A percentile compares a stretch with the other conserved stretches of the same genome.
phyloP scores from a whole-genome alignment of 768 basidiomycete genomes.

The Trametes maxima region DNA sequence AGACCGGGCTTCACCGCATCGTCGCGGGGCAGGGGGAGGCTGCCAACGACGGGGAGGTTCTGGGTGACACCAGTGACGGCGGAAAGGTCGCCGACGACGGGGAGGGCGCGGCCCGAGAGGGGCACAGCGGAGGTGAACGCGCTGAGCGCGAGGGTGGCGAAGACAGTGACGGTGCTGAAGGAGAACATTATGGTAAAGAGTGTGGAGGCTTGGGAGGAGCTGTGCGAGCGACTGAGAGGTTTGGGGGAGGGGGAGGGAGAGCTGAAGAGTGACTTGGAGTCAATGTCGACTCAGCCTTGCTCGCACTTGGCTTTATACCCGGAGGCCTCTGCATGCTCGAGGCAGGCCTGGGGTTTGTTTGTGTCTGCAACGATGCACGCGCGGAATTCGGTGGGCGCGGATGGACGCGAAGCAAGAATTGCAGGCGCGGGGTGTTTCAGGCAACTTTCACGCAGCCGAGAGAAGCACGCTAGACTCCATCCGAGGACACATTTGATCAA shows the following conservation, averaged over 20 bases:
- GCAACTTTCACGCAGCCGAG: constrained; percentile 13
- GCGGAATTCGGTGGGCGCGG: background rate
- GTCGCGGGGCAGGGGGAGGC: constrained; percentile 13
- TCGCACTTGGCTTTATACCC: constrained; percentile 15
- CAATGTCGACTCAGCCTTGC: constrained; percentile 13
- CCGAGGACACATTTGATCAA: constrained; percentile 14
- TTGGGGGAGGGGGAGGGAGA: background rate
- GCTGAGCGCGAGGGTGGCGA: constrained; percentile 31
- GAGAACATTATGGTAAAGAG: constrained; percentile 43
- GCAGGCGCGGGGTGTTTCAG: constrained; percentile 10
- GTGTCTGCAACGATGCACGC: background rate
- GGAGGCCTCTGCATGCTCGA: background rate
- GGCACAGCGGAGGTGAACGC: constrained; percentile 25
- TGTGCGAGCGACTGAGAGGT: constrained; percentile 14
- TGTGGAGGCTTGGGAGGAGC: constrained; percentile 29
- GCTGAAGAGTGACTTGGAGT: constrained; percentile 19
- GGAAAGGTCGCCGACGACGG: background rate
- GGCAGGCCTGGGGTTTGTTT: background rate
- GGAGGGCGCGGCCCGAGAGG: constrained; percentile 9
- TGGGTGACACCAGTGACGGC: background rate
- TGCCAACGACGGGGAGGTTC: constrained; percentile 7
- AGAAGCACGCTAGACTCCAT: constrained; percentile 11
- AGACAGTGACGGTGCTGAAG: constrained; percentile 33
- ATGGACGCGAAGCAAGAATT: background rate
- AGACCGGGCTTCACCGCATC: constrained; percentile 24